A percentile compares a stretch with the other conserved stretches of the same genome.
phyloP scores from a whole-genome alignment of 495 filamentous ascomycete species.

The Trichodelitschia bisporula region DNA sequence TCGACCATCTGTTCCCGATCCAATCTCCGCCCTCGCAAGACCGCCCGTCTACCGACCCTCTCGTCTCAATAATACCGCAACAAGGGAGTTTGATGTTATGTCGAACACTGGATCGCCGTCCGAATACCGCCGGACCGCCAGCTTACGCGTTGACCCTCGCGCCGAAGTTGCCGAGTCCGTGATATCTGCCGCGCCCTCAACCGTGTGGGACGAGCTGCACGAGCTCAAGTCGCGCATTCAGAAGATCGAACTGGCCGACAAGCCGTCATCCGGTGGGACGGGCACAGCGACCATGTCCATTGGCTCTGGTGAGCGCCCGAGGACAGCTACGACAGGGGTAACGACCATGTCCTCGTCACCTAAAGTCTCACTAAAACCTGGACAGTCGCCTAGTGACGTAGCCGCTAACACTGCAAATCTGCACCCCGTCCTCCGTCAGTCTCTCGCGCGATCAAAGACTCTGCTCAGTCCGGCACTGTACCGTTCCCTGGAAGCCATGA shows the following conservation, averaged over 20 bases:
- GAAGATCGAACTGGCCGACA: conserved; percentile 76
- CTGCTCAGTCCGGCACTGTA: conserved; percentile 48
- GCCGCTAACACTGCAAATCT: conserved; percentile 17
- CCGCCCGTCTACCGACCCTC: conserved; percentile 11
- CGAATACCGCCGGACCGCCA: too few relatives aligned
- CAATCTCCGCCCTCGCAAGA: too few relatives aligned
- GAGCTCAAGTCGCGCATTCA: conserved; percentile 86
- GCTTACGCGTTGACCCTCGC: conserved; percentile 3
- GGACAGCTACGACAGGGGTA: conserved; percentile 79
- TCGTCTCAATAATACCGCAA: conserved; percentile 9
- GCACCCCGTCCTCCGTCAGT: conserved; percentile 60
- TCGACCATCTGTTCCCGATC: too few relatives aligned
- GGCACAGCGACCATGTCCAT: conserved; percentile 26
- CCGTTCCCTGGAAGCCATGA: conserved; percentile 55
- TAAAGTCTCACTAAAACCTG: conserved; percentile 29
- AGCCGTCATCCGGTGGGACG: conserved; percentile 52
- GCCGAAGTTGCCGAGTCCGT: conserved; percentile 47
- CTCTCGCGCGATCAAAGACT: conserved; percentile 48
- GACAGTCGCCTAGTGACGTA: conserved; percentile 18
- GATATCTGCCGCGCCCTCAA: conserved; percentile 67
- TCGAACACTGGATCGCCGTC: too few relatives aligned
- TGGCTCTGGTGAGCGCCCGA: conserved; percentile 53
- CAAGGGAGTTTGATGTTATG: conserved; percentile 2
- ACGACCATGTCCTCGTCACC: conserved; percentile 82
- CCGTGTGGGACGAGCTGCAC: conserved; percentile 94